Conservation (phyloP, 2,329 filamentous ascomycete species). For the Phoma herbarum region DNA sequence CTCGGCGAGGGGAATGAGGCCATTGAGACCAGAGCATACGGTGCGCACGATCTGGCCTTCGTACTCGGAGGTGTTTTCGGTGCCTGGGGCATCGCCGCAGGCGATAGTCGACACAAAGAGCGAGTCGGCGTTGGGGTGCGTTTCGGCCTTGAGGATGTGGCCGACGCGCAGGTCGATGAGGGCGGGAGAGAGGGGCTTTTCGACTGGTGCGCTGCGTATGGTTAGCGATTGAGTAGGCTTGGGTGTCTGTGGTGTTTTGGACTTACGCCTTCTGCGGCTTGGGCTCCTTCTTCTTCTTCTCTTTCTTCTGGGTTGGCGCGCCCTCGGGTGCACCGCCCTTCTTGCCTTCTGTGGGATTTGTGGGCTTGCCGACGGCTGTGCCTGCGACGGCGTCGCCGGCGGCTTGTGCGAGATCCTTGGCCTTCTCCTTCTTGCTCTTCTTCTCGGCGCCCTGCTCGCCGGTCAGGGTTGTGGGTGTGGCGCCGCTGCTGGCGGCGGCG, state of each 20-base stretch:
- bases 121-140: constrained; percentile 96
- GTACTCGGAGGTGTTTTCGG: constrained; percentile 88
- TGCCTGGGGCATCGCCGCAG: constrained; percentile 85
- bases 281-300: constrained; percentile 89
- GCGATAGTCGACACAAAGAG: constrained; percentile 96
- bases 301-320: constrained; percentile 68
- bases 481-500: constrained; percentile 62
- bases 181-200: constrained; percentile 80
- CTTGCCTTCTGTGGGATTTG: constrained; percentile 21
- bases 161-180: constrained; percentile 96
- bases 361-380: constrained; percentile 55
- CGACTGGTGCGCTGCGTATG: constrained; percentile 60
- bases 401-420: constrained; percentile 63
- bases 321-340: constrained; percentile 49
- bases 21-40: constrained; percentile 96
- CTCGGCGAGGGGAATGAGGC: constrained; percentile 88
- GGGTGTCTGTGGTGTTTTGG: neutral
- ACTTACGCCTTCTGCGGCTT: constrained; percentile 68
- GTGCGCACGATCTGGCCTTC: constrained; percentile 93
- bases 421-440: constrained; percentile 56
- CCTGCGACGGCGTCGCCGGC: constrained; percentile 61
- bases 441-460: constrained; percentile 52
- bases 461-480: constrained; percentile 51
- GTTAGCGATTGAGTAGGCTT: constrained; percentile 23
- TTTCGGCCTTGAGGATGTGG: constrained; percentile 94